Evolutionary conservation across 2,329 filamentous ascomycete species (phyloP), one percentile per base, ranked within the genome.

Genomic region (Salinomyces thailandicus): DNA sequence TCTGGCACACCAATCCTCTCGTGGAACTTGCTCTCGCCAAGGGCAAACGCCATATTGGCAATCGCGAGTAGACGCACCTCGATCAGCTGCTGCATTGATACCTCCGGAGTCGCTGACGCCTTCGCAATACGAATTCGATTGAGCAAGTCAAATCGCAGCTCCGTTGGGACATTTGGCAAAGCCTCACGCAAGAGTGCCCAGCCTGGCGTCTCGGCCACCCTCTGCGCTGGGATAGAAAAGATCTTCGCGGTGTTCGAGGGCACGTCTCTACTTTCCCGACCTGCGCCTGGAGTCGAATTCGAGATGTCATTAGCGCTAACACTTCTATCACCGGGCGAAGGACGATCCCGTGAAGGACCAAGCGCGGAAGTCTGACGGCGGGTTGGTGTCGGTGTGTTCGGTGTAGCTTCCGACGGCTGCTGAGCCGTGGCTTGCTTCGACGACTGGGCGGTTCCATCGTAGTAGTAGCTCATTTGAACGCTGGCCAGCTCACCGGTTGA

Each of bases 41-140:
- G 81, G 37, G 96, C 84, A 56, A 93, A 95, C 2, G 86, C 85
- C 44, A 98, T 62, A 51, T 96, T 98, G 16, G 84, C 82, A 41
- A 96, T 79, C 11, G 89, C 86, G 28, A 98, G 69, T 24, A 96
- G 68, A 19, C 89, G 81, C 36, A 89, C 77, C 33, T 57, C 50
- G 33, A 98, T 69, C 12, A 89, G 77, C 49, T 82, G 73, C 54
- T 85, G 81, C 30, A 86, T 76, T 15, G 74, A 73, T 40, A 78
- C 70, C 9, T 69, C 57, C 1, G 81, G 79, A 1, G 69, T 72
- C 19, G 75, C 68, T 39, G 98, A 68, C 11, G 85, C 85, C 58
- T 86, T 82, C n/a, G 86, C 84, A 39, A 82, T 75, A 40, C 91
- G 79, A 15, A 95, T 63, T 37, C 85, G 81, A 48, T 89, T 80